A percentile compares a stretch with the other conserved stretches of the same genome.
Evolutionary conservation across 169 alveolate species (phyloP).

Genomic region (Plasmodium yoelii): DNA sequence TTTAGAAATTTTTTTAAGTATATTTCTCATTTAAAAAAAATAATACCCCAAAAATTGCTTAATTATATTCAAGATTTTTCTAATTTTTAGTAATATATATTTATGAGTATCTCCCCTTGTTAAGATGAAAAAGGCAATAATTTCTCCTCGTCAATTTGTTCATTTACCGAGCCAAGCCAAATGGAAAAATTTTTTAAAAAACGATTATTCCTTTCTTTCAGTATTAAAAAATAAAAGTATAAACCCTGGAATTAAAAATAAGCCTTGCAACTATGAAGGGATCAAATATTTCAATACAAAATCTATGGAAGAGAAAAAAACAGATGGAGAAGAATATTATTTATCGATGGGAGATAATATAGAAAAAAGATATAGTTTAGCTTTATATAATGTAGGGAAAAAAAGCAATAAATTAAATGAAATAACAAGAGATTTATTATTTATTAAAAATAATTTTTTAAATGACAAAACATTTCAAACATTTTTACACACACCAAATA

Average conservation of each 20-base stretch:
- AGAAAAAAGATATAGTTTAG: slow-evolving; percentile 73
- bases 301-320: slow-evolving; percentile 16
- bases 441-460: slow-evolving; percentile 52
- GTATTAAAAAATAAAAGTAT: background rate
- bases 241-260: background rate
- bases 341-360: slow-evolving; percentile 72
- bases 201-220: slow-evolving; percentile 10
- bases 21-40: too few species aligned
- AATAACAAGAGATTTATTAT: slow-evolving; percentile 53
- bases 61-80: too few species aligned
- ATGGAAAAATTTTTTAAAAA: slow-evolving; percentile 21
- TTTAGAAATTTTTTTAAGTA: too few species aligned
- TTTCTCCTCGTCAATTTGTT: background rate
- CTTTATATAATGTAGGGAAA: slow-evolving; percentile 69
- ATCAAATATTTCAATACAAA: slow-evolving; percentile 10
- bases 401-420: slow-evolving; percentile 56
- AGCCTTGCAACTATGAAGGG: background rate
- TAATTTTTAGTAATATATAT: too few species aligned
- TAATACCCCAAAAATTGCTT: too few species aligned
- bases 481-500: slow-evolving; percentile 68
- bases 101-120: background rate
- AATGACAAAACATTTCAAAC: slow-evolving; percentile 40
- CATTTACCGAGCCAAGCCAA: background rate
- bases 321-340: slow-evolving; percentile 46
- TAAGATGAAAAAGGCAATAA: slow-evolving; percentile 18